Evolutionary conservation across 768 basidiomycete genomes (phyloP), one percentile per base, ranked within the genome.

Genomic region (Trametes elegans): DNA sequence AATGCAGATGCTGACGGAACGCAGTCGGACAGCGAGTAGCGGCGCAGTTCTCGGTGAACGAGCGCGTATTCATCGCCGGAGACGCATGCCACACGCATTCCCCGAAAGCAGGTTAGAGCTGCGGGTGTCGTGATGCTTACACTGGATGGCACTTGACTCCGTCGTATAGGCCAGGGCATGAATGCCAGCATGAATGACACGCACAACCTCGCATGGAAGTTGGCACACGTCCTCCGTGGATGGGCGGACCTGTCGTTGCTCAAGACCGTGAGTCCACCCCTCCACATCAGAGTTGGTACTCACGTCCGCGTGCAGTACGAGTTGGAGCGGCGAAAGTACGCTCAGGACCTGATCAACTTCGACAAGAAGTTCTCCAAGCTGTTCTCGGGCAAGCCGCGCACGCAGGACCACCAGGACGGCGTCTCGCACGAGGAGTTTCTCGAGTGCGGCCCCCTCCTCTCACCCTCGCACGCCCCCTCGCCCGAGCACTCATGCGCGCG

Each of bases 11-110:
- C 21, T 28, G 19, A 23, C 6, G 51, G 27, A 52, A 14, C 28
- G 18, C 9, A 80, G 81, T 83, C 43, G 80, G 80, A 2, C 81
- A 84, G 64, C 76, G 82, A 1, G 76, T 83, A 5, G 79, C 81
- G 9, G 73, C 79, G 35, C 69, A 69, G 18, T 83, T 76, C 65
- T 75, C 76, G 3, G 62, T 72, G 1, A 57, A 74, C 34, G 65
- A 81, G 36, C 75, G 82, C 3, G 71, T 82, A 3, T 81, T 83
- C 60, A 82, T 83, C 45, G 82, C 77, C 0, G 81, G 82, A 7
- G 80, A 80, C 55, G 80, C 80, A 4, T 81, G 77, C 34, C 77
- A 76, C 51, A 76, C 74, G 16, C 75, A 75, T 43, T 76, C 73
- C 1, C 73, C 73, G 1, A 74, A 76, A 65, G 76, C 76, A 47